Percentiles rank a stretch among this genome's conserved stretches.
phyloP scores from a whole-genome alignment of 768 basidiomycete species.

The Mrakia frigida region DNA sequence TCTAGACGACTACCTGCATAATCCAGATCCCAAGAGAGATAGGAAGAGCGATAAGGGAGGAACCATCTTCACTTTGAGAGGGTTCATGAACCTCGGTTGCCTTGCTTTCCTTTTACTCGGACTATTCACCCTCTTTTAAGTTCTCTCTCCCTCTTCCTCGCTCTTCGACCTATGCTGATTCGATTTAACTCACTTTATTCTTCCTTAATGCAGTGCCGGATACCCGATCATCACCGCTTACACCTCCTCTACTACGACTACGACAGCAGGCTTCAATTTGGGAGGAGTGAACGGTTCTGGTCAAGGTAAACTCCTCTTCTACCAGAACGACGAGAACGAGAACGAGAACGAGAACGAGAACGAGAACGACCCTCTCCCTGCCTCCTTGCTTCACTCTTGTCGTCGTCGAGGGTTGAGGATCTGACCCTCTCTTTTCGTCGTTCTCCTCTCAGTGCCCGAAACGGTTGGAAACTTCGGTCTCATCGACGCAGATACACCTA shows the following conservation, averaged over 20 bases:
- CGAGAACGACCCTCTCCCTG: too few relatives aligned
- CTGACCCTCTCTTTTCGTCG: too few relatives aligned
- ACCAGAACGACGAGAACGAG: too few relatives aligned
- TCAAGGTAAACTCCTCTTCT: too few relatives aligned
- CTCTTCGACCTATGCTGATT: too few relatives aligned
- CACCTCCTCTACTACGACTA: not conserved
- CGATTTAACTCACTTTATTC: too few relatives aligned
- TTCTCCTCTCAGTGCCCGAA: too few relatives aligned
- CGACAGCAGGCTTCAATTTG: constrained; percentile 25
- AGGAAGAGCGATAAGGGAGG: constrained; percentile 7
- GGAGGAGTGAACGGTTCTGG: constrained; percentile 28
- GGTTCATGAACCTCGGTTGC: constrained; percentile 27
- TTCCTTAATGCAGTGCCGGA: constrained; percentile 2
- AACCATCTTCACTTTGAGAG: constrained; percentile 22
- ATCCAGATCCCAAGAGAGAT: constrained; percentile 24
- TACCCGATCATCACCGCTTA: constrained; percentile 20
- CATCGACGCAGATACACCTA: constrained; percentile 26
- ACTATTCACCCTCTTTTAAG: constrained; percentile 17
- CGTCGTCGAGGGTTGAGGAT: too few relatives aligned
- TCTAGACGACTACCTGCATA: constrained; percentile 35
- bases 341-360: too few relatives aligned
- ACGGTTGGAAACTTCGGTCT: constrained; percentile 8
- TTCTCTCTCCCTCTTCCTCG: not conserved
- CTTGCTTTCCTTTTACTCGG: constrained; percentile 1
- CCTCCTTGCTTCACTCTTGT: too few relatives aligned